Evolutionary conservation across 768 basidiomycete genomes (phyloP).

Genomic region (Pleurotus platypus): DNA sequence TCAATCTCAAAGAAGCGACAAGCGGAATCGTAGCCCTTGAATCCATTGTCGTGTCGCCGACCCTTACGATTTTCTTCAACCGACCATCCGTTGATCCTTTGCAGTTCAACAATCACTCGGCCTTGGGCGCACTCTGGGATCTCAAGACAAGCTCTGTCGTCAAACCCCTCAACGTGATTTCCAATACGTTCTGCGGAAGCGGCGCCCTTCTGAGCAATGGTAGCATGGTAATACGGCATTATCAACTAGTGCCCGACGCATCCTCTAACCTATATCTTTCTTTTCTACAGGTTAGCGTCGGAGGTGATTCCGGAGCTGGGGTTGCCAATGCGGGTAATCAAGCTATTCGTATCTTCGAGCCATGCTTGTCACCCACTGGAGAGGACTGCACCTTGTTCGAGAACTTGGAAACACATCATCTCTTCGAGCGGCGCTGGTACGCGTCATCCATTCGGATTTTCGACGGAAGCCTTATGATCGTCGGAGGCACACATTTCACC

Average conservation of each 20-base stretch:
- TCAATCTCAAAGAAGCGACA: constrained; percentile 19
- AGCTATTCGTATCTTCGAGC: constrained; percentile 25
- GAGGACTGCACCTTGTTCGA: constrained; percentile 24
- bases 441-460: constrained; percentile 23
- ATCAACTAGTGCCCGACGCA: no score
- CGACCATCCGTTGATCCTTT: constrained; percentile 6
- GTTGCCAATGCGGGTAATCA: neutral
- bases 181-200: constrained; percentile 28
- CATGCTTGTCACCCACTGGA: constrained; percentile 20
- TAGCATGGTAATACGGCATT: constrained; percentile 18
- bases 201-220: constrained; percentile 29
- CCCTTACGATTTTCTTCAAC: constrained; percentile 18
- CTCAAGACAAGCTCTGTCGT: constrained; percentile 15
- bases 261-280: neutral
- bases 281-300: constrained; percentile 12
- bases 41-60: constrained; percentile 23
- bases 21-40: constrained; percentile 22
- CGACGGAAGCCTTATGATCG: constrained; percentile 27
- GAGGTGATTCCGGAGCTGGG: neutral
- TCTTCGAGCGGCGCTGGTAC: constrained; percentile 24
- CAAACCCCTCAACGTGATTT: constrained; percentile 19
- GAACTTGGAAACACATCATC: constrained; percentile 17
- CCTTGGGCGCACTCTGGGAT: constrained; percentile 22
- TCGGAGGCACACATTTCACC: constrained; percentile 23
- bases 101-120: constrained; percentile 25